Conservation (phyloP, 2,329 filamentous ascomycete genomes). For the Tolypocladium pustulatum region DNA sequence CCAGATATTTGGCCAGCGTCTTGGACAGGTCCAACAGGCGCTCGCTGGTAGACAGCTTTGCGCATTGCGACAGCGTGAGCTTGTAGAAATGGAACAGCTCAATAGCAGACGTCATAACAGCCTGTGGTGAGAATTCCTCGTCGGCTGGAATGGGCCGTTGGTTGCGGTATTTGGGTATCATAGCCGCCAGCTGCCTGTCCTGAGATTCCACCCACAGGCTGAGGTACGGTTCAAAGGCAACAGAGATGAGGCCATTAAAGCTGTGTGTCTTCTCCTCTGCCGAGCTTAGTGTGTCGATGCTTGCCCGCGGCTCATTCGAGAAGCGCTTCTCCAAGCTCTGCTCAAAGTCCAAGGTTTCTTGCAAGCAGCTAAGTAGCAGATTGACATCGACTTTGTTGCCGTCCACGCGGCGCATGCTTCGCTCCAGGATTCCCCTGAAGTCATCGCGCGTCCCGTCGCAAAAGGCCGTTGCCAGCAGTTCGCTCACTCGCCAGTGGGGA, state of each 20-base stretch:
- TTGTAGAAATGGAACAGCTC: conserved; percentile 98
- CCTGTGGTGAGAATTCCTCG: conserved; percentile 84
- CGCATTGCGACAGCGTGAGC: conserved; percentile 83
- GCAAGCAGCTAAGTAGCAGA: conserved; percentile 74
- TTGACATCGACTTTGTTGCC: conserved; percentile 83
- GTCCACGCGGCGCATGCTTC: conserved; percentile 68
- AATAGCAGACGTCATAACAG: conserved; percentile 86
- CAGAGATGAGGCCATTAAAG: conserved; percentile 86
- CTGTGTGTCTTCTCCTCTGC: conserved; percentile 63
- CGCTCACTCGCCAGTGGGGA: conserved; percentile 76
- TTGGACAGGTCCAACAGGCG: conserved; percentile 75
- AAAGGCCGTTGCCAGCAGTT: conserved; percentile 81
- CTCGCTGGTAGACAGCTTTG: conserved; percentile 87
- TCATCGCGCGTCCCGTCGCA: conserved; percentile 94
- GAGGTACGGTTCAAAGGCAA: conserved; percentile 94
- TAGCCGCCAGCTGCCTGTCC: conserved; percentile 71
- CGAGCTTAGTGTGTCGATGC: conserved; percentile 82
- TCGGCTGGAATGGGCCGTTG: conserved; percentile 73
- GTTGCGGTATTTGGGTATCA: conserved; percentile 80
- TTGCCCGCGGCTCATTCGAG: conserved; percentile 60
- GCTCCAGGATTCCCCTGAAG: conserved; percentile 84
- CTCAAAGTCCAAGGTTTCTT: conserved; percentile 96
- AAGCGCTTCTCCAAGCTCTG: conserved; percentile 82
- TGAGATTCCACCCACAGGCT: conserved; percentile 96
- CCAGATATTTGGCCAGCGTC: conserved; percentile 84